Evolutionary conservation across 805 yeast species (phyloP), one percentile per base, ranked within the genome.

Genomic region (Zygosaccharomyces bisporus): DNA sequence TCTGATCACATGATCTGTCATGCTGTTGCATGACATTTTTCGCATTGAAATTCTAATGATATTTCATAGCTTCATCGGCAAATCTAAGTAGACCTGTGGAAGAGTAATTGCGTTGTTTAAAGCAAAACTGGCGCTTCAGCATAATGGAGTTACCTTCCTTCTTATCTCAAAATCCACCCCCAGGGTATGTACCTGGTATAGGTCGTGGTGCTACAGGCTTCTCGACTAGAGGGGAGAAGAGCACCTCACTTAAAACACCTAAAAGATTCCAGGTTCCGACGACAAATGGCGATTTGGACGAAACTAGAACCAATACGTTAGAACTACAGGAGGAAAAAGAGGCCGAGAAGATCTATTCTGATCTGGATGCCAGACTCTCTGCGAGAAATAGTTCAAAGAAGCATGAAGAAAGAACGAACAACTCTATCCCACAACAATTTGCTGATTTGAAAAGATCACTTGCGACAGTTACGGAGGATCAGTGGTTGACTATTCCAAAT

Each of bases 201-300:
- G 98, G 97, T 0, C 73, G 99, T 59, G 99, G 99, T 20, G 98
- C 97, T 1, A 77, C 86, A 1, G 98, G 97, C 4, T 90, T 93
- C 64, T 80, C 90, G 0, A 88, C 96, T 0, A 76, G 88, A 46
- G 87, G 93, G 1, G 95, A 84, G 50, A 49, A 60, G 53, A 29
- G 39, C 10, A 45, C 29, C 3, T 39, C 36, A 21, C 34, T 29
- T 14, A 64, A 46, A 32, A 36, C 43, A 43, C 59, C 69, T 45
- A 45, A 55, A 47, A 42, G 68, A 48, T 37, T 53, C 18, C 55
- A 45, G 12, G 58, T 56, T 18, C 56, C 48, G 43, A 44, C 39
- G 14, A 18, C 16, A 19, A 13, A n/a, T 2, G 37, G 17, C 9
- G 4, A 14, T 57, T 57, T 56, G 23, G 58, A 57, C 21, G 56